Base-by-base conservation (phyloP, 352 stramenopile genomes). In the Peronospora farinosa region DNA sequence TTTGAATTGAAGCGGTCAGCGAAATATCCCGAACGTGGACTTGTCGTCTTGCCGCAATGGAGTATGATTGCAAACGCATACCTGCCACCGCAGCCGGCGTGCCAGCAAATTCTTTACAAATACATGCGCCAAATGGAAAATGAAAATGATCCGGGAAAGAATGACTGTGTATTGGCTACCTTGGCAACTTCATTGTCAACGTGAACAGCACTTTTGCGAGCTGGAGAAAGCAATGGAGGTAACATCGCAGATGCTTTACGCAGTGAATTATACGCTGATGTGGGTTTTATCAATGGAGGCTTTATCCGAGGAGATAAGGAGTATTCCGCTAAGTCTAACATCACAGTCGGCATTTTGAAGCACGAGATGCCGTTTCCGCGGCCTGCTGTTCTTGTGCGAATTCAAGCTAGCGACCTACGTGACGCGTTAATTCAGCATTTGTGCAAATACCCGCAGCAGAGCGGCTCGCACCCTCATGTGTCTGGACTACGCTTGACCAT, bases 331-430 rank as follows among this genome's bases (percentile, higher is more conserved):
- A 74, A 74, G 31, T 87, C 78, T 5, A 73, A 42, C 30, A 52
- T 96, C 16, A 90, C 78, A 5, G 60, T 88, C 5, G 76, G 78
- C 0, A 84, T 88, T 2, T 51, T 95, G 12, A 69, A 91, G 39
- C 76, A 85, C 45, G 86, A 96, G 47, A 86, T 95, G 72, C 86
- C 86, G n/a, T 96, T 96, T 57, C 79, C 78, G 3, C 63, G 71
- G 8, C 70, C 66, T 5, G 78, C 74, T 15, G 71, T 86, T 28
- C 51, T 88, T 3, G 66, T 96, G 27, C 66, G 76, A 28, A 88
- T 94, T 16, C 54, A 77, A 51, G 79, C 57, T 19, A 46, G 57
- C 7, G 54, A 92, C 48, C 67, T 95, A 16, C 69, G 72, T 16
- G 74, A 89, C 28, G 85, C 78, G 6, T 65, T 96, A n/a, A 52